A percentile compares a stretch with the other conserved stretches of the same genome.
These are phyloP conservation scores for Obelidium mucronatum DNA, from an alignment of 192 early-diverging fungal genomes.

Conservation along the genomic window DNA sequence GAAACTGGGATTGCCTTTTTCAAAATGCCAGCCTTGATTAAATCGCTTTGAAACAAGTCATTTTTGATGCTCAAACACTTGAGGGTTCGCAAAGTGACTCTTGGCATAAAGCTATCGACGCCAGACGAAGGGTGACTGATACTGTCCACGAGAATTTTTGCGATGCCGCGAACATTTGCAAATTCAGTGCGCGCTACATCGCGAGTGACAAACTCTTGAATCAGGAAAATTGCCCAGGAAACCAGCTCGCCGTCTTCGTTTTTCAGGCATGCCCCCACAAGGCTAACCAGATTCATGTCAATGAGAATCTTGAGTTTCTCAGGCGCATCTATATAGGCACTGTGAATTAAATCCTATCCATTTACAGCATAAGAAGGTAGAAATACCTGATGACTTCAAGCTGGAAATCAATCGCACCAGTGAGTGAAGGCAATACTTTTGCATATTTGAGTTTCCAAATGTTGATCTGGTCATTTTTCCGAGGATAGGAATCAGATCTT, in stretches of 20 bases:
- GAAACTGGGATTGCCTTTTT: constrained; percentile 68
- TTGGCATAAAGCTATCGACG: constrained; percentile 69
- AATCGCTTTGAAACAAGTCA: constrained; percentile 65
- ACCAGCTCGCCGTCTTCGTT: constrained; percentile 81
- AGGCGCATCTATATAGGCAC: background rate
- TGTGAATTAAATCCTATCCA: background rate
- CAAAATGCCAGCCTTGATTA: constrained; percentile 65
- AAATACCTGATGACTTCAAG: constrained; percentile 51
- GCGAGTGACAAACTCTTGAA: constrained; percentile 67
- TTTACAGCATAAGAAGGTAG: background rate
- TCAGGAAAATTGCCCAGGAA: constrained; percentile 78
- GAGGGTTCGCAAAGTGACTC: constrained; percentile 73
- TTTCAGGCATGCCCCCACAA: constrained; percentile 72
- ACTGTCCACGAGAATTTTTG: constrained; percentile 56
- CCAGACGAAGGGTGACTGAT: constrained; percentile 44
- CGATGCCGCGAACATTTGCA: constrained; percentile 63
- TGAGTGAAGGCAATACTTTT: constrained; percentile 80
- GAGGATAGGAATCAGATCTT: constrained; percentile 65
- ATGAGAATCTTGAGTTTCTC: constrained; percentile 61
- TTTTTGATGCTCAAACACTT: constrained; percentile 74
- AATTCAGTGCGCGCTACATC: constrained; percentile 70
- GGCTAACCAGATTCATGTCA: constrained; percentile 69
- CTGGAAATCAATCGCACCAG: constrained; percentile 73
- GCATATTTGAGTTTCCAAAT: constrained; percentile 85
- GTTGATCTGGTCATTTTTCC: constrained; percentile 74